phyloP scores from a whole-genome alignment of 163 green algal species.

The Prototheca wickerhamii region DNA sequence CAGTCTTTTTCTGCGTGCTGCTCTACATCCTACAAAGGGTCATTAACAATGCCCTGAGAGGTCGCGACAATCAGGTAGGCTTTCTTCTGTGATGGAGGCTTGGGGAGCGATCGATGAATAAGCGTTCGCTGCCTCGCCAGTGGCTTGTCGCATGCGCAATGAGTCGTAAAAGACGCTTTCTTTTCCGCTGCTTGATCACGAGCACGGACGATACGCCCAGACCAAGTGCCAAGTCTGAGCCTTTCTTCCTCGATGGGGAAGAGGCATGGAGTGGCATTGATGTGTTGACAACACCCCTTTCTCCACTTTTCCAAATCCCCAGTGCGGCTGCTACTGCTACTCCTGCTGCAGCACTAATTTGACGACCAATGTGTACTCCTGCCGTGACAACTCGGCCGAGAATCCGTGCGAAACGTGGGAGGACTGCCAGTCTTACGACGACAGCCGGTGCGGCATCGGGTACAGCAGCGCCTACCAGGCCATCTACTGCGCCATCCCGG shows the following conservation, averaged over 20 bases:
- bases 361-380: conserved; percentile 7
- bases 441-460: conserved; percentile 43
- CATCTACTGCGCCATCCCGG: conserved; percentile 42
- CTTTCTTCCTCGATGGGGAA: no score
- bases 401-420: conserved; percentile 12
- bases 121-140: no score
- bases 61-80: conserved; percentile 22
- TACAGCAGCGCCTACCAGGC: conserved; percentile 38
- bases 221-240: no score
- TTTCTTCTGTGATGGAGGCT: background rate
- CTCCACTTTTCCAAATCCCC: background rate
- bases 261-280: background rate
- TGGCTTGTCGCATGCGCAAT: no score
- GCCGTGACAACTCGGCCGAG: conserved; percentile 10
- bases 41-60: conserved; percentile 50
- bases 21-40: conserved; percentile 53
- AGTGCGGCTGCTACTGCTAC: conserved; percentile 66
- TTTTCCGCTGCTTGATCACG: no score
- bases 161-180: no score
- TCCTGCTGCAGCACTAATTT: conserved; percentile 33
- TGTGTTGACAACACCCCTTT: background rate
- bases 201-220: no score
- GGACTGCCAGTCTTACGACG: conserved; percentile 36
- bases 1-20: conserved; percentile 70
- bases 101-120: no score